phyloP scores from a whole-genome alignment of 805 yeast species.

The Ogataea pignaliae region DNA sequence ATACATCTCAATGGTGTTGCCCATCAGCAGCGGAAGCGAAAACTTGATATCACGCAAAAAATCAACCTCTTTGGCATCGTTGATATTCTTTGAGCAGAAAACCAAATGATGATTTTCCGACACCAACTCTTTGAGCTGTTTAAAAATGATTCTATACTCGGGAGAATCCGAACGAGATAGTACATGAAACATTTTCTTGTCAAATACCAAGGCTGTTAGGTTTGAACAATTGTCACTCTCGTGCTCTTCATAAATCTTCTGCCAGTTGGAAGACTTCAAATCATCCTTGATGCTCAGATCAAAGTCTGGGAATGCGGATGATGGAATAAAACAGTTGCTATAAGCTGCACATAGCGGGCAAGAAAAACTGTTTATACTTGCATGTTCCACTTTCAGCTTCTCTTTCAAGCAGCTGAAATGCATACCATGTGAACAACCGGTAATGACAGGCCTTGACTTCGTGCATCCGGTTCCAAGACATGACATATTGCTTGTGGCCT shows the following conservation, averaged over 20 bases:
- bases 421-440: constrained; percentile 51
- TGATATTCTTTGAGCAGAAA: no score
- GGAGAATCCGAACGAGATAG: constrained; percentile 17
- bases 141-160: constrained; percentile 15
- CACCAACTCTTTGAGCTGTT: constrained; percentile 18
- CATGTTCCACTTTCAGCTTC: constrained; percentile 23
- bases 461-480: constrained; percentile 28
- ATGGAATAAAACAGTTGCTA: constrained; percentile 43
- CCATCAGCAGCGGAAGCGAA: constrained; percentile 28
- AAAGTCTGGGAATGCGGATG: constrained; percentile 29
- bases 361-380: constrained; percentile 23
- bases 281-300: constrained; percentile 19
- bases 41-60: constrained; percentile 9
- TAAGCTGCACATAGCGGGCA: constrained; percentile 50
- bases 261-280: constrained; percentile 14
- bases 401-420: constrained; percentile 41
- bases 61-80: no score
- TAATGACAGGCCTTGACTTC: constrained; percentile 29
- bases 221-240: constrained; percentile 28
- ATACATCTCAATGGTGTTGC: constrained; percentile 50
- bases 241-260: constrained; percentile 22
- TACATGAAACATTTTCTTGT: constrained; percentile 22
- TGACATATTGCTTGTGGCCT: constrained; percentile 22
- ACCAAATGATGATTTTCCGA: constrained; percentile 13
- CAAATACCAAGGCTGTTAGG: constrained; percentile 26